A percentile compares a stretch with the other conserved stretches of the same genome.
Conservation (phyloP, 2,329 filamentous ascomycete species). For the Claviceps sorghi region DNA sequence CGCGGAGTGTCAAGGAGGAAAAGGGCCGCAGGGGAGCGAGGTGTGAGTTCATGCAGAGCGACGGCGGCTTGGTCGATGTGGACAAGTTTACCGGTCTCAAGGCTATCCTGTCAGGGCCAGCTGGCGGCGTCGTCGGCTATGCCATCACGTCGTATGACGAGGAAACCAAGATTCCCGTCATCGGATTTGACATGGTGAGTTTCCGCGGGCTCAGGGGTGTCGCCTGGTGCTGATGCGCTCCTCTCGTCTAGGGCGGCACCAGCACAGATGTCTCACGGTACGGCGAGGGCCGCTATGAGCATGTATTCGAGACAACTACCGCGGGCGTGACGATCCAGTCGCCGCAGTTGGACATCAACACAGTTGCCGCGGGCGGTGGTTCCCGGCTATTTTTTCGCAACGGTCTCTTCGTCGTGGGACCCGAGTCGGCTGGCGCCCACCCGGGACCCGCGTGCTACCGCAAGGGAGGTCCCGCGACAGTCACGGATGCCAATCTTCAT, state of each 20-base stretch:
- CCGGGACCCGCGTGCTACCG: conserved; percentile 60
- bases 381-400: conserved; percentile 57
- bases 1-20: conserved; percentile 53
- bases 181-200: conserved; percentile 52
- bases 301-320: conserved; percentile 57
- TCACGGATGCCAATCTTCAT: conserved; percentile 58
- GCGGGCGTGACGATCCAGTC: conserved; percentile 67
- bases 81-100: conserved; percentile 52
- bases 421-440: conserved; percentile 55
- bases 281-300: conserved; percentile 26
- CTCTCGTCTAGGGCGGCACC: conserved; percentile 36
- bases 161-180: conserved; percentile 51
- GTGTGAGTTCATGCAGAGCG: conserved; percentile 61
- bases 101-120: conserved; percentile 59
- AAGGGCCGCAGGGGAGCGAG: conserved; percentile 33
- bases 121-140: conserved; percentile 66
- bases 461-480: conserved; percentile 56
- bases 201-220: too few species aligned
- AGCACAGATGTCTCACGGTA: conserved; percentile 62
- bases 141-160: conserved; percentile 59
- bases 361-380: conserved; percentile 63
- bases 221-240: background rate
- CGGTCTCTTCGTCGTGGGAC: conserved; percentile 58
- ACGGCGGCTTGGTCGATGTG: conserved; percentile 36
- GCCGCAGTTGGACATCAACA: conserved; percentile 70